Evolutionary conservation across 805 yeast genomes (phyloP), one percentile per base, ranked within the genome.

Genomic region (Cyberlindnera euphorbiiphila): DNA sequence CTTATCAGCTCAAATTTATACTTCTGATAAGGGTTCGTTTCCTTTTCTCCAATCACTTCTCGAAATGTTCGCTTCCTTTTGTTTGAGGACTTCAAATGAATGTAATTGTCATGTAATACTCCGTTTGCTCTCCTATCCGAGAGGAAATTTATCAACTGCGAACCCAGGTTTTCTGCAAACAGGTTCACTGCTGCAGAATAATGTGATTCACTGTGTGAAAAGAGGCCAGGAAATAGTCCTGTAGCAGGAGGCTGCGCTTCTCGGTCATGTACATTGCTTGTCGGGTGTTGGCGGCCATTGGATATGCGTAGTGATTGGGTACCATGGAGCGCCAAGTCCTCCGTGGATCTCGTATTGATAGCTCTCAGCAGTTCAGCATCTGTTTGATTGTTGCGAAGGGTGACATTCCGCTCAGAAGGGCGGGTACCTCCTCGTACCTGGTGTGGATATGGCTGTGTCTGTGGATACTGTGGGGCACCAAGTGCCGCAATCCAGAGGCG

Each of bases 61-160:
- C 34, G 30, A 29, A 40, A 48, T 5, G 42, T 41, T 27, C 53
- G 39, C 36, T 49, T 50, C 20, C 28, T 44, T 15, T 28, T 25
- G 32, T 32, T 29, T 3, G 11, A 17, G 4, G 17, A 5, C 23
- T 25, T 38, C 14, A 24, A 32, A 14, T 13, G 24, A 23, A 20
- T 17, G 11, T 32, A 10, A 18, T 34, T 19, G 15, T 45, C 41
- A n/a, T 35, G 25, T 5, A 20, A 26, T 7, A 21, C 29, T n/a
- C 44, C 49, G 8, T 12, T 19, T 16, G 33, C 39, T 11, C 46
- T 13, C 35, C 46, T 33, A 13, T 39, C 22, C 10, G 29, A n/a
- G 10, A 45, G 6, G 25, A 45, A 39, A 4, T 13, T 6, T 2
- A 37, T 39, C 36, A 33, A 21, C n/a, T 31, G 20, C 12, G 26